Percentiles rank a stretch among this genome's conserved stretches.
Conservation (phyloP, 371 early-diverging fungal genomes). For the Gilbertella persicaria region DNA sequence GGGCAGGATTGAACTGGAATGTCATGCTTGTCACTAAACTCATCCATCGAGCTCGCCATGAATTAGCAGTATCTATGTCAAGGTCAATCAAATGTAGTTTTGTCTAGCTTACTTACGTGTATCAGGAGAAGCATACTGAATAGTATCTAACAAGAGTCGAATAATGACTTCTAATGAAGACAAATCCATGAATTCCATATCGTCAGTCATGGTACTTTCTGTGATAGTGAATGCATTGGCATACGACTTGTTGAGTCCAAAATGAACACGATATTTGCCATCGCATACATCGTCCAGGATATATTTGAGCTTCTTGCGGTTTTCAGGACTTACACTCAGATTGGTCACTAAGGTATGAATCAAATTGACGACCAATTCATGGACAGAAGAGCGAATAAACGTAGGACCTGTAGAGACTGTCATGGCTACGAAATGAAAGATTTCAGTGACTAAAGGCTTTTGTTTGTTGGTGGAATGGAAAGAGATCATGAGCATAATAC, state of each 20-base stretch:
- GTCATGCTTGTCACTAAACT: constrained; percentile 85
- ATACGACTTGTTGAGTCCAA: constrained; percentile 71
- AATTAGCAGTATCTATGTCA: constrained; percentile 60
- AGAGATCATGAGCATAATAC: constrained; percentile 81
- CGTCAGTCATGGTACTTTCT: constrained; percentile 60
- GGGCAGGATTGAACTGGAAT: constrained; percentile 87
- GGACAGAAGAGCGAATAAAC: constrained; percentile 79
- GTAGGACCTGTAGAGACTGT: constrained; percentile 81
- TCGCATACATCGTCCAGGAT: constrained; percentile 73
- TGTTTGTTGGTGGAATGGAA: constrained; percentile 76
- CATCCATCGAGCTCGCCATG: constrained; percentile 90
- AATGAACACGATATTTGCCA: constrained; percentile 71
- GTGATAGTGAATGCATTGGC: constrained; percentile 68
- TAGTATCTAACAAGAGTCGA: constrained; percentile 73
- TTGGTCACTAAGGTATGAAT: constrained; percentile 81
- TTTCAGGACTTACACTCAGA: constrained; percentile 50
- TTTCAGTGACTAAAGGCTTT: constrained; percentile 77
- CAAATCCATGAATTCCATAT: constrained; percentile 64
- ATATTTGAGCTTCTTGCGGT: constrained; percentile 55
- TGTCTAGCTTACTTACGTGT: constrained; percentile 47
- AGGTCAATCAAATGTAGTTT: not conserved
- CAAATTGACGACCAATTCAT: constrained; percentile 84
- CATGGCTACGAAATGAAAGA: constrained; percentile 79
- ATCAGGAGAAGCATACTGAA: constrained; percentile 69
- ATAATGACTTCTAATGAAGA: constrained; percentile 77